Percentiles rank a stretch among this genome's conserved stretches.
Conservation (phyloP, 441 rosid species). For the Gossypium lobatum region DNA sequence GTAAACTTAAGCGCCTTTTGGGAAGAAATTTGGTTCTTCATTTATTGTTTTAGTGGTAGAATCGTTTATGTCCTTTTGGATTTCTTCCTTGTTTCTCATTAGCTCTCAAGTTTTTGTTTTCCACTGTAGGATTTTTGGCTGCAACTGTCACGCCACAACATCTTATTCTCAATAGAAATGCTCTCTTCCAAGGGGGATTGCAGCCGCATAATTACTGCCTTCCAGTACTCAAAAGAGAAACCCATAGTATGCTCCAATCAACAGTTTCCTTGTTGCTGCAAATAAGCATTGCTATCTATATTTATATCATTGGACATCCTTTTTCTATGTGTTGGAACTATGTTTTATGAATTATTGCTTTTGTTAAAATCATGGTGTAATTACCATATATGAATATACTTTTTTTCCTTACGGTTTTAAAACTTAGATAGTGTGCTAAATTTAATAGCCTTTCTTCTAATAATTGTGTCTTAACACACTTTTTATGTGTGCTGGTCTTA, state of each 20-base stretch:
- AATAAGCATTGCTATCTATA: neutral
- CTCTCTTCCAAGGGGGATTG: conserved; percentile 81
- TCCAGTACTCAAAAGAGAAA: conserved; percentile 91
- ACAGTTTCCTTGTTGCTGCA: neutral
- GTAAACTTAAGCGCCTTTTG: conserved; percentile 24
- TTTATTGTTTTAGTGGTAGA: neutral
- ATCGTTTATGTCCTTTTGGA: neutral
- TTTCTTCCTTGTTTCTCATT: neutral
- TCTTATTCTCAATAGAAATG: conserved; percentile 79
- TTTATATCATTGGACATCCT: too few species aligned
- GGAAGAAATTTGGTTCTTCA: neutral
- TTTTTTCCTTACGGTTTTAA: neutral
- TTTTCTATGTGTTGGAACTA: neutral
- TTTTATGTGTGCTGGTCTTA: conserved; percentile 1
- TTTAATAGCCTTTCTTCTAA: neutral
- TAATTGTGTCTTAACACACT: neutral
- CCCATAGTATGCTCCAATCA: conserved; percentile 44
- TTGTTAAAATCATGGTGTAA: neutral
- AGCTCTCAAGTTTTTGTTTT: conserved; percentile 2
- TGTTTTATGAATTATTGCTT: neutral
- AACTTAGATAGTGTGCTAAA: neutral
- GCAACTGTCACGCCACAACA: conserved; percentile 96
- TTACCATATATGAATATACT: neutral
- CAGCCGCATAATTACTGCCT: conserved; percentile 91
- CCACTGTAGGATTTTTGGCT: conserved; percentile 52